Conservation (phyloP, 2,329 filamentous ascomycete species). For the Colletotrichum sp. region DNA sequence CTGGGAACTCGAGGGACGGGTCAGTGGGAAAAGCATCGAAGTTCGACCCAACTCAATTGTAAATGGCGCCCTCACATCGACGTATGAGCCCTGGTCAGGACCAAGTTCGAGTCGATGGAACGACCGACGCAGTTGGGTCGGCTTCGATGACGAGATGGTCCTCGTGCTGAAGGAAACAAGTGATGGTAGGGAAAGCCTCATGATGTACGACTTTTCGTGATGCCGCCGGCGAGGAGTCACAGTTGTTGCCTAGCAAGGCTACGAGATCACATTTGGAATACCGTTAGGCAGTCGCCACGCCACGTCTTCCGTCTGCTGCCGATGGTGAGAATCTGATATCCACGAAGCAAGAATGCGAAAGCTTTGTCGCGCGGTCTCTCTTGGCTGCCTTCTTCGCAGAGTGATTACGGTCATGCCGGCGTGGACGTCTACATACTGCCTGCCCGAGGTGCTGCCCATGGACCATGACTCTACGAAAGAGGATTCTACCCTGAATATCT, state of each 20-base stretch:
- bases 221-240: background rate
- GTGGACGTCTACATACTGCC: background rate
- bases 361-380: background rate
- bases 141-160: slow-evolving; percentile 93
- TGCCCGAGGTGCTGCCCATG: background rate
- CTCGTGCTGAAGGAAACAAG: slow-evolving; percentile 78
- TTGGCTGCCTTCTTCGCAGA: background rate
- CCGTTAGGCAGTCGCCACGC: background rate
- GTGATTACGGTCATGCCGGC: background rate
- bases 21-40: slow-evolving; percentile 53
- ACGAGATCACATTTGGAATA: background rate
- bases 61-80: background rate
- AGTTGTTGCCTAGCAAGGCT: background rate
- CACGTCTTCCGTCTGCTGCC: background rate
- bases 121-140: slow-evolving; percentile 70
- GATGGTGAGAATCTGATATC: background rate
- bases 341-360: no score
- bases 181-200: slow-evolving; percentile 72
- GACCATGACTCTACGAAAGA: background rate
- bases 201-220: slow-evolving; percentile 88
- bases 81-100: background rate
- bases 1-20: slow-evolving; percentile 85
- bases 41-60: slow-evolving; percentile 44
- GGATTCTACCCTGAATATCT: background rate
- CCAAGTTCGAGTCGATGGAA: slow-evolving; percentile 38